phyloP scores from a whole-genome alignment of 768 basidiomycete species.

The Cubamyces sp. region DNA sequence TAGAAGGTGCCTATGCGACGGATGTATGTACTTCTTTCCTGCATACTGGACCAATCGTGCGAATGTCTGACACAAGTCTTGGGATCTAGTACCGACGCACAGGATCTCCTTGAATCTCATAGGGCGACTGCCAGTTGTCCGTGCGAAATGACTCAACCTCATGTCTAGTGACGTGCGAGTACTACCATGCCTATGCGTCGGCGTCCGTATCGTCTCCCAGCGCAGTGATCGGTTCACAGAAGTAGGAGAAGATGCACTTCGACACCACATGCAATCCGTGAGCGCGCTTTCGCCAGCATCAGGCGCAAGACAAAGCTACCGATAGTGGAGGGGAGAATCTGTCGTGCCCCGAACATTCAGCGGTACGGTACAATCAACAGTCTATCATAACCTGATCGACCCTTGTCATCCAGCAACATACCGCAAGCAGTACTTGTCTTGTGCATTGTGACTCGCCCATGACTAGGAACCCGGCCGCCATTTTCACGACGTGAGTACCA shows the following conservation, averaged over 20 bases:
- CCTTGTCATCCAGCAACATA: too few relatives aligned
- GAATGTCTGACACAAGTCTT: constrained; percentile 6
- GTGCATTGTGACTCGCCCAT: neutral
- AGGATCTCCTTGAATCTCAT: neutral
- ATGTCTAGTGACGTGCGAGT: constrained; percentile 9
- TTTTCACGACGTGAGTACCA: constrained; percentile 1
- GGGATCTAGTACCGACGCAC: neutral
- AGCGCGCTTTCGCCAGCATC: too few relatives aligned
- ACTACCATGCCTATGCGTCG: neutral
- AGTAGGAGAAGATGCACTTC: too few relatives aligned
- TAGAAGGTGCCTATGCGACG: neutral
- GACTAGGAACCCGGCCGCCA: neutral
- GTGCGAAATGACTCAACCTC: constrained; percentile 5
- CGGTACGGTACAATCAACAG: too few relatives aligned
- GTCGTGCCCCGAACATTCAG: too few relatives aligned
- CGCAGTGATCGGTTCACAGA: neutral
- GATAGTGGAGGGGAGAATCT: too few relatives aligned
- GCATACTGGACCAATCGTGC: neutral
- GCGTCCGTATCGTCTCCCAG: neutral
- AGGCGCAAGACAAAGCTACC: too few relatives aligned
- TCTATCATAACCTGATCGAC: too few relatives aligned
- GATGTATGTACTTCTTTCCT: neutral
- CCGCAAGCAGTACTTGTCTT: too few relatives aligned
- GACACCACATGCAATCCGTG: too few relatives aligned
- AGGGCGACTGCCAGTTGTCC: neutral